A percentile compares a stretch with the other conserved stretches of the same genome.
phyloP scores from a whole-genome alignment of 352 stramenopile species.

The Albugo laibachii region DNA sequence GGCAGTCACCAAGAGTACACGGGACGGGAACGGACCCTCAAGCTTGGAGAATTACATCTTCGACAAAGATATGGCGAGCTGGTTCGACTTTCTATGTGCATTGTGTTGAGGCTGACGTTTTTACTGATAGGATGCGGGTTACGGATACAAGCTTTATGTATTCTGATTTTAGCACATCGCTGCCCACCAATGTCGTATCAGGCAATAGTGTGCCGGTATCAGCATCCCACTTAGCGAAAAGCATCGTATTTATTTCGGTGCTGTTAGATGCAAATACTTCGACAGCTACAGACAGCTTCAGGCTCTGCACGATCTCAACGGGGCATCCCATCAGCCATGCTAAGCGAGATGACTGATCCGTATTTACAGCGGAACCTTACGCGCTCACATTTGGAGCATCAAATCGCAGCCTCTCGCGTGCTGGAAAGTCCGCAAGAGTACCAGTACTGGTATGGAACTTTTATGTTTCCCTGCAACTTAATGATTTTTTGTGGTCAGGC shows the following conservation, averaged over 20 bases:
- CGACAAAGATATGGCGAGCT: slow-evolving; percentile 41
- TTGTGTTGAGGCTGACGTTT: not conserved
- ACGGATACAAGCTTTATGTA: slow-evolving; percentile 71
- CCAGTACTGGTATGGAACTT: slow-evolving; percentile 53
- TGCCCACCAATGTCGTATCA: slow-evolving; percentile 47
- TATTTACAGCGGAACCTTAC: slow-evolving; percentile 66
- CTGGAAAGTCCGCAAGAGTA: slow-evolving; percentile 61
- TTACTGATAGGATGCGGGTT: slow-evolving; percentile 49
- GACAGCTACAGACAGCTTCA: slow-evolving; percentile 63
- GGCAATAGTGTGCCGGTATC: slow-evolving; percentile 42
- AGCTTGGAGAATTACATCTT: slow-evolving; percentile 66
- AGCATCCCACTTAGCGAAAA: not conserved
- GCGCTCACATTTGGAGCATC: slow-evolving; percentile 64
- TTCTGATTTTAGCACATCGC: slow-evolving; percentile 58
- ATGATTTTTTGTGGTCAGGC: slow-evolving; percentile 13
- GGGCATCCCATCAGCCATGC: slow-evolving; percentile 42
- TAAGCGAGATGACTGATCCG: slow-evolving; percentile 45
- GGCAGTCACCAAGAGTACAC: slow-evolving; percentile 51
- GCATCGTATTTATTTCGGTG: not conserved
- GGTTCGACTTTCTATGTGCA: slow-evolving; percentile 15
- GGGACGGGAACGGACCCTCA: slow-evolving; percentile 22
- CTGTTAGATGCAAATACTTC: slow-evolving; percentile 39
- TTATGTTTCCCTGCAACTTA: not conserved
- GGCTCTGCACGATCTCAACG: slow-evolving; percentile 46
- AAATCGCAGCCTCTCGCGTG: slow-evolving; percentile 33